phyloP scores from a whole-genome alignment of 2,329 filamentous ascomycete species.

The Plenodomus lindquistii region DNA sequence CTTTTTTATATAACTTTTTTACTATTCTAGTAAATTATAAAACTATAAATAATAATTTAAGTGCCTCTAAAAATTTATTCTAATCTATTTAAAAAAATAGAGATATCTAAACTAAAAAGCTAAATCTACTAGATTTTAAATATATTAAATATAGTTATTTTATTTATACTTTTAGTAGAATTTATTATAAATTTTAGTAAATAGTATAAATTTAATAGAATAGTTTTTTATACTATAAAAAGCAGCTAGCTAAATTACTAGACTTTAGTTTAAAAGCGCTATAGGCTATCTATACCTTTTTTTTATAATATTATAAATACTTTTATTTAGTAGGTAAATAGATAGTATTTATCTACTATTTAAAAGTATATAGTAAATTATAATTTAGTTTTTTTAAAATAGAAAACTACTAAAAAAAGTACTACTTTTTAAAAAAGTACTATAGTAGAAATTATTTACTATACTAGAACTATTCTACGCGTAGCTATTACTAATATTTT shows the following conservation, averaged over 20 bases:
- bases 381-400: too few relatives aligned
- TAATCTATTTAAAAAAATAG: slow-evolving; percentile 10
- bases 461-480: too few relatives aligned
- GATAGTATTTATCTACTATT: slow-evolving; percentile 1
- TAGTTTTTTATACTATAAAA: too few relatives aligned
- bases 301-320: neutral
- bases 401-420: too few relatives aligned
- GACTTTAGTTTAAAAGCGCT: slow-evolving; percentile 3
- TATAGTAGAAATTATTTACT: too few relatives aligned
- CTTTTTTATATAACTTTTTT: too few relatives aligned
- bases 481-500: too few relatives aligned
- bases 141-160: slow-evolving; percentile 1
- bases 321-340: neutral
- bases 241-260: too few relatives aligned
- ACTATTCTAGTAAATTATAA: too few relatives aligned
- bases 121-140: neutral
- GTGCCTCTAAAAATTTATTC: slow-evolving; percentile 2
- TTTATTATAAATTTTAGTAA: neutral
- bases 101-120: slow-evolving; percentile 1
- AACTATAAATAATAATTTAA: slow-evolving; percentile 1
- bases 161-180: neutral
- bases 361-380: too few relatives aligned
- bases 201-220: slow-evolving; percentile 1
- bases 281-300: neutral
- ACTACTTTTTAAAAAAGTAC: too few relatives aligned